Evolutionary conservation across 1,284 basidiomycete species (phyloP).

Genomic region (Apiotrichum mycotoxinovorans): DNA sequence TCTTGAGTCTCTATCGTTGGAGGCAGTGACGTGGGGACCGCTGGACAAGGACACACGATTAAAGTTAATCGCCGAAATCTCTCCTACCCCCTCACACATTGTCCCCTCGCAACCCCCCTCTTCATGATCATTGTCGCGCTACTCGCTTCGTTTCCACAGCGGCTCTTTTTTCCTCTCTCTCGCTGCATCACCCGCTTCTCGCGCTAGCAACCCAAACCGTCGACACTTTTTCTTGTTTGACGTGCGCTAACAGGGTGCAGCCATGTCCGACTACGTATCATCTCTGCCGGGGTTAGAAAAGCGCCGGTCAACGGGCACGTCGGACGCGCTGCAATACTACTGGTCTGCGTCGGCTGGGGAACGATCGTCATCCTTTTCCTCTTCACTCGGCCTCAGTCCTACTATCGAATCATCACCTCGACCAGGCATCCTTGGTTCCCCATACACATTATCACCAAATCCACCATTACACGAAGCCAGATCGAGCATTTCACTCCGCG

Average conservation of each 20-base stretch:
- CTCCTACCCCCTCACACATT: no score
- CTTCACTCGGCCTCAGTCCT: conserved; percentile 27
- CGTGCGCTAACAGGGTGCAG: conserved; percentile 1
- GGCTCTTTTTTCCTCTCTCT: no score
- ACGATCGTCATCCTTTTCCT: conserved; percentile 37
- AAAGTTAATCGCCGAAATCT: no score
- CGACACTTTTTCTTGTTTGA: no score
- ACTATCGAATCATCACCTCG: conserved; percentile 11
- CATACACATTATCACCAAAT: conserved; percentile 19
- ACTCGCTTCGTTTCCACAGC: no score
- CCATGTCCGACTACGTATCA: conserved; percentile 14
- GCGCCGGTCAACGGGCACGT: conserved; percentile 35
- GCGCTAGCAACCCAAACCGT: no score
- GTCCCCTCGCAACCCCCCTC: no score
- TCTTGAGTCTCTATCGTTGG: no score
- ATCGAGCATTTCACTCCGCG: conserved; percentile 8
- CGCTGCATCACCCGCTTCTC: not conserved
- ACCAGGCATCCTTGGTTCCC: conserved; percentile 9
- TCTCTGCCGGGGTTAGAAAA: conserved; percentile 3
- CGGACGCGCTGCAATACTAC: conserved; percentile 44
- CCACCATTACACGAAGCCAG: conserved; percentile 2
- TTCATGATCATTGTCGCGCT: no score
- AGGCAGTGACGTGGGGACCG: no score
- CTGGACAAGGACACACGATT: no score
- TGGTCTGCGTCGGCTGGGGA: conserved; percentile 40